phyloP scores from a whole-genome alignment of 192 early-diverging fungal species.

The Entomortierella beljakovae region DNA sequence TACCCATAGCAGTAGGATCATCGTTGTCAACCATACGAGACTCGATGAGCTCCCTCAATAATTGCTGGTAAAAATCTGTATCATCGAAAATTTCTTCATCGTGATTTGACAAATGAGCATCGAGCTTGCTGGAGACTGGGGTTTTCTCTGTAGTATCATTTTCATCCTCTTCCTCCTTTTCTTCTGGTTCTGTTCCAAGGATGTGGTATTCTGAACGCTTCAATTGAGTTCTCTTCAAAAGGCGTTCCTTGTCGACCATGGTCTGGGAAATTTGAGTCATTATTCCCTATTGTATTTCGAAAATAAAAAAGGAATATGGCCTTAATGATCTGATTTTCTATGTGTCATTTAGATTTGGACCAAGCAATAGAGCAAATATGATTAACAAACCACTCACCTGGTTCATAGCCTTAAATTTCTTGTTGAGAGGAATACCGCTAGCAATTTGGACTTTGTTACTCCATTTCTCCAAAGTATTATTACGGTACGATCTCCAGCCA shows the following conservation, averaged over 20 bases:
- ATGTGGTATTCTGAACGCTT: slow-evolving; percentile 78
- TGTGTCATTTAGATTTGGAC: no score
- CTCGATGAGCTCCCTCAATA: slow-evolving; percentile 96
- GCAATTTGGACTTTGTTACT: slow-evolving; percentile 85
- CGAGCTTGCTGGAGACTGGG: slow-evolving; percentile 49
- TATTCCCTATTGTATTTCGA: slow-evolving; percentile 55
- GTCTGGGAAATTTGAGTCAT: slow-evolving; percentile 79
- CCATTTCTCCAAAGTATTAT: slow-evolving; percentile 94
- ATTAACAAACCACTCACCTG: slow-evolving; percentile 55
- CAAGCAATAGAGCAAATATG: background rate
- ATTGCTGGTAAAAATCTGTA: slow-evolving; percentile 94
- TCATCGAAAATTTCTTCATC: slow-evolving; percentile 96
- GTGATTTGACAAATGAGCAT: slow-evolving; percentile 74
- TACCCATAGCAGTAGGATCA: slow-evolving; percentile 83
- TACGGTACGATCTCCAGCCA: slow-evolving; percentile 82
- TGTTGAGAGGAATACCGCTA: slow-evolving; percentile 75
- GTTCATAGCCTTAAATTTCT: slow-evolving; percentile 97
- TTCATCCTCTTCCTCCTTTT: slow-evolving; percentile 51
- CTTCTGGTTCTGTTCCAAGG: slow-evolving; percentile 60
- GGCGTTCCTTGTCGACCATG: slow-evolving; percentile 76
- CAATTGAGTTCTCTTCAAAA: slow-evolving; percentile 90
- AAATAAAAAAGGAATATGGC: background rate
- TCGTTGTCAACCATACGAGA: slow-evolving; percentile 92
- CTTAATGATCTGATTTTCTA: background rate
- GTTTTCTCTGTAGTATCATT: slow-evolving; percentile 55